Conservation (phyloP, 2,329 filamentous ascomycete genomes). For the Aspergillus caelatus region DNA sequence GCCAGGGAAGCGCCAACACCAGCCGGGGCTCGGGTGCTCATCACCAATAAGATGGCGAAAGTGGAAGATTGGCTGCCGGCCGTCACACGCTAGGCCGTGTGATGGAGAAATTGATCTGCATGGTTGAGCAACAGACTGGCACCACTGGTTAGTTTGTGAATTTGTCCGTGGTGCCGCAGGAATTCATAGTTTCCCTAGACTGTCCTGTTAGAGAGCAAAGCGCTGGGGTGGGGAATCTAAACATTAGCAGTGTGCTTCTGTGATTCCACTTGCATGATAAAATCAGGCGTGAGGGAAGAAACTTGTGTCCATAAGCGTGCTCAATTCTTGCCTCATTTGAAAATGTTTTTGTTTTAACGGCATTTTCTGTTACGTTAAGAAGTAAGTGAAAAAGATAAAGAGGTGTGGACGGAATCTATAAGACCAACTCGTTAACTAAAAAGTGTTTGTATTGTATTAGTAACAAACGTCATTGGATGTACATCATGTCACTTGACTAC, state of each 20-base stretch:
- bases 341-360: neutral
- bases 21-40: conserved; percentile 20
- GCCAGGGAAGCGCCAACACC: conserved; percentile 37
- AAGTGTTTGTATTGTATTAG: neutral
- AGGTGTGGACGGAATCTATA: neutral
- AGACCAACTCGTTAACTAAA: neutral
- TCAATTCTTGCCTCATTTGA: neutral
- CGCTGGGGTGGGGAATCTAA: conserved; percentile 10
- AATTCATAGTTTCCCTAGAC: neutral
- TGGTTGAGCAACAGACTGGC: conserved; percentile 19
- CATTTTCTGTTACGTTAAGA: neutral
- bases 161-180: neutral
- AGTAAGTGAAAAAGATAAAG: neutral
- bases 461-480: neutral
- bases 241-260: conserved; percentile 4
- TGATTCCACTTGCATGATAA: conserved; percentile 14
- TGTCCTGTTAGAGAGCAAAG: conserved; percentile 12
- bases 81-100: conserved; percentile 41
- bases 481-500: neutral
- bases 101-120: conserved; percentile 36
- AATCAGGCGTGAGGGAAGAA: neutral
- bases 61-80: conserved; percentile 23
- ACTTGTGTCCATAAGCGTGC: neutral
- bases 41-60: conserved; percentile 33
- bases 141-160: conserved; percentile 9